Conservation (phyloP, 2,329 filamentous ascomycete genomes). For the Ceratocystis destructans region DNA sequence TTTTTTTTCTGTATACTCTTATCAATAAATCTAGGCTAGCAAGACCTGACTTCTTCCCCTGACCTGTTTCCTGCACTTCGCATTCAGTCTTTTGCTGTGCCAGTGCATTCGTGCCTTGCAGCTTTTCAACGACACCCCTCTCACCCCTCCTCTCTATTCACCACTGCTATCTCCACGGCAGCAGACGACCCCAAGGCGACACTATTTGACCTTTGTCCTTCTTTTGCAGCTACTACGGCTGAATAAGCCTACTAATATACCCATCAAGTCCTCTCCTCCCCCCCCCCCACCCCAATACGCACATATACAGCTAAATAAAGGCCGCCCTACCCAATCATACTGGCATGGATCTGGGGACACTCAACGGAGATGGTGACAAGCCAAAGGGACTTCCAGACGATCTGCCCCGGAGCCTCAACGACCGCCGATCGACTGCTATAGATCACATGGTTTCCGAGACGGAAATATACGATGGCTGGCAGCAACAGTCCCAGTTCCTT, state of each 20-base stretch:
- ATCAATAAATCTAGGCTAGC: neutral
- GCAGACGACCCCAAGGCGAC: neutral
- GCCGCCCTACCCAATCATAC: slow-evolving; percentile 23
- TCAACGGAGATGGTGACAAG: slow-evolving; percentile 31
- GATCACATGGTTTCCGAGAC: slow-evolving; percentile 60
- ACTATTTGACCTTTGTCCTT: neutral
- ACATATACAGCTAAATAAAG: slow-evolving; percentile 24
- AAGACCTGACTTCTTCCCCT: neutral
- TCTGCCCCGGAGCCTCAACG: slow-evolving; percentile 81
- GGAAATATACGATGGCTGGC: slow-evolving; percentile 98
- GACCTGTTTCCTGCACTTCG: neutral
- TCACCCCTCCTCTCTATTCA: neutral
- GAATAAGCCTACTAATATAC: neutral
- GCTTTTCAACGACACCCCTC: neutral
- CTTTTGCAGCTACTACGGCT: neutral
- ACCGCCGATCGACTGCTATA: slow-evolving; percentile 56
- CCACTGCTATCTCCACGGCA: neutral
- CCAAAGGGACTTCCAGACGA: slow-evolving; percentile 57
- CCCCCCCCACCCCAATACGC: slow-evolving; percentile 20
- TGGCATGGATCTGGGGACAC: slow-evolving; percentile 47
- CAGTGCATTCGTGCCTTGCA: neutral
- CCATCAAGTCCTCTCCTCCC: neutral
- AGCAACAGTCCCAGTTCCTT: slow-evolving; percentile 93
- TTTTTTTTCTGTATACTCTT: slow-evolving; percentile 4
- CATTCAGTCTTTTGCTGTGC: neutral